A percentile compares a stretch with the other conserved stretches of the same genome.
These are phyloP conservation scores for Boletus rex-veris DNA, from an alignment of 768 basidiomycete species.

Conservation along the genomic window DNA sequence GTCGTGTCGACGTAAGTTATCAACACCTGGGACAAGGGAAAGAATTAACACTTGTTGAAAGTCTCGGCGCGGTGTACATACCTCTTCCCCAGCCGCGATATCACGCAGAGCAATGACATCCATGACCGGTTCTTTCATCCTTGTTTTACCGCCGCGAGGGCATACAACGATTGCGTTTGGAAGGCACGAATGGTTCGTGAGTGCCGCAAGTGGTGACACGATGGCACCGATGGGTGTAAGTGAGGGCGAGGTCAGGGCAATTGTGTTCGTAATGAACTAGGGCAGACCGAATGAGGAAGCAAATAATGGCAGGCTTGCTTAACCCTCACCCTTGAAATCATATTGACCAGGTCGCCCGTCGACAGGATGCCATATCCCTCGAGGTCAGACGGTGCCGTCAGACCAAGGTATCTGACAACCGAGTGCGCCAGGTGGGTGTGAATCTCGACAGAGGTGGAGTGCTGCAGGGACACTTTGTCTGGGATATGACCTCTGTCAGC, in stretches of 20 bases:
- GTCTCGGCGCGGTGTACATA: constrained; percentile 24
- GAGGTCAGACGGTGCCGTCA: constrained; percentile 57
- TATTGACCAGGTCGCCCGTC: constrained; percentile 60
- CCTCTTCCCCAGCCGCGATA: constrained; percentile 70
- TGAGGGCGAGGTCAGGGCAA: constrained; percentile 76
- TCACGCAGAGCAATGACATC: constrained; percentile 68
- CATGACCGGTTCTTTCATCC: constrained; percentile 56
- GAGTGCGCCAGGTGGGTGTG: constrained; percentile 72
- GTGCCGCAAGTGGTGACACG: constrained; percentile 74
- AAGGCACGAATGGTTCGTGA: constrained; percentile 85
- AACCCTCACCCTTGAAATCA: constrained; percentile 63
- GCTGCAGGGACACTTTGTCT: constrained; percentile 59
- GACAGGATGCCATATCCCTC: constrained; percentile 53
- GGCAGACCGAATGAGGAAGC: not conserved
- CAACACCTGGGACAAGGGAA: constrained; percentile 48
- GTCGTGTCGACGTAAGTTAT: constrained; percentile 88
- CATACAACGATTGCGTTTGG: constrained; percentile 93
- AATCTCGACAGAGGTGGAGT: constrained; percentile 45
- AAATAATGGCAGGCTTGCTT: not conserved
- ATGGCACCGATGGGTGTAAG: constrained; percentile 80
- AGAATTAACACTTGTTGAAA: not conserved
- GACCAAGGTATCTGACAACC: constrained; percentile 65
- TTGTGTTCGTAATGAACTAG: constrained; percentile 90
- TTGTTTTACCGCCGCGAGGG: constrained; percentile 47
- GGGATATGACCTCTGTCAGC: not conserved